phyloP scores from a whole-genome alignment of 2,329 filamentous ascomycete species.

The Neofusicoccum ribis region DNA sequence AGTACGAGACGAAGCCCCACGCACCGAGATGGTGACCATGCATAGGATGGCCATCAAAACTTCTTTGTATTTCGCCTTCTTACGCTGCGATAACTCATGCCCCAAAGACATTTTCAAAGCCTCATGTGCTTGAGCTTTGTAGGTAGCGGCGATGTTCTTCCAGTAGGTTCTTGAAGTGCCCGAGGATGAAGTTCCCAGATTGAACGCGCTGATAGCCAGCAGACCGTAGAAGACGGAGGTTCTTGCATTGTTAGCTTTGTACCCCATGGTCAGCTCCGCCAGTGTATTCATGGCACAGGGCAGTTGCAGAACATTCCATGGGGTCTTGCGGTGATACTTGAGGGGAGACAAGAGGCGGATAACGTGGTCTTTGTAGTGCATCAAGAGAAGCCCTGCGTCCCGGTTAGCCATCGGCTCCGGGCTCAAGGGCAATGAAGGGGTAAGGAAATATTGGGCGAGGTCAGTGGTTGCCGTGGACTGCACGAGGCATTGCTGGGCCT shows the following conservation, averaged over 20 bases:
- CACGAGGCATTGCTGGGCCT: not conserved
- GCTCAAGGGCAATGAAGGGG: not conserved
- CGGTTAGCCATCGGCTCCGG: not conserved
- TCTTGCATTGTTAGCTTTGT: not conserved
- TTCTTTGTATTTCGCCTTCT: conserved; percentile 46
- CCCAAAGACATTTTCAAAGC: conserved; percentile 37
- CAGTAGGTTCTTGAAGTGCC: conserved; percentile 29
- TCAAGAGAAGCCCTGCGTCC: conserved; percentile 21
- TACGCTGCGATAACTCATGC: conserved; percentile 37
- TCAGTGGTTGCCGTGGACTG: not conserved
- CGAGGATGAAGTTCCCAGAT: conserved; percentile 33
- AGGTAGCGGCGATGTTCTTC: conserved; percentile 34
- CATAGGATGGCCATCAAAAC: conserved; percentile 48
- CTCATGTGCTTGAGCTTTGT: conserved; percentile 33
- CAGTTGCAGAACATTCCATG: conserved; percentile 25
- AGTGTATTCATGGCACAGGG: not conserved
- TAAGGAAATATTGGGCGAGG: not conserved
- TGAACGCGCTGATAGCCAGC: conserved; percentile 47
- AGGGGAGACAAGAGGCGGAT: conserved; percentile 21
- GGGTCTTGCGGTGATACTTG: conserved; percentile 24
- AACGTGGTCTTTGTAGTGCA: conserved; percentile 21
- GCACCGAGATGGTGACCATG: conserved; percentile 33
- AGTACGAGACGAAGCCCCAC: not conserved
- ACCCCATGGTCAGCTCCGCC: not conserved
- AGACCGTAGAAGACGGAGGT: conserved; percentile 32